Evolutionary conservation across 2,329 filamentous ascomycete genomes (phyloP).

Genomic region (Hymenoscyphus occultus): DNA sequence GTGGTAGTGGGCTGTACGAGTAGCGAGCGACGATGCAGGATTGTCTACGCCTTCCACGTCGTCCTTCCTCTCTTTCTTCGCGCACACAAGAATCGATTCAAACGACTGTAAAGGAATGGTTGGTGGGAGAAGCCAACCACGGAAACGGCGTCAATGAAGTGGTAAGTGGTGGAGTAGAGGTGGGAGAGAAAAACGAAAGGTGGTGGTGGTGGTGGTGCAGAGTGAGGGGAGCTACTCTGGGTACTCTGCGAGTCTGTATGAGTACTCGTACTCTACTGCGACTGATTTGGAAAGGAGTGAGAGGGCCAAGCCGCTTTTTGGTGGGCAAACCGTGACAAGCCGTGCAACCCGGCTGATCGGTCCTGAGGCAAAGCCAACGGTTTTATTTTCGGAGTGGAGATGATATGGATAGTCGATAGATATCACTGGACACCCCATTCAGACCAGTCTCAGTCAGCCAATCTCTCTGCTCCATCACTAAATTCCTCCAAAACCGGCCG

Average conservation of each 20-base stretch:
- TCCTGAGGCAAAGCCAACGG: neutral
- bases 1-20: constrained; percentile 3
- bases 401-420: too few relatives aligned
- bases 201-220: neutral
- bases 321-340: neutral
- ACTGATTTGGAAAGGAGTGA: neutral
- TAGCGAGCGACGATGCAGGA: neutral
- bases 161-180: neutral
- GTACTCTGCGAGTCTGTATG: too few relatives aligned
- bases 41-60: neutral
- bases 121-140: neutral
- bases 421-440: too few relatives aligned
- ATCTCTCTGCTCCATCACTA: neutral
- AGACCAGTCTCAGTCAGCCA: neutral
- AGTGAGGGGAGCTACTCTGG: neutral
- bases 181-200: neutral
- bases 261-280: too few relatives aligned
- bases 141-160: neutral
- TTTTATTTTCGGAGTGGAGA: neutral
- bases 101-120: constrained; percentile 3
- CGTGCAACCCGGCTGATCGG: neutral
- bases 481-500: neutral
- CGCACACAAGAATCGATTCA: neutral
- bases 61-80: neutral
- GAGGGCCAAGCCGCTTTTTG: too few relatives aligned